These are phyloP conservation scores for Closterium sp. DNA, from an alignment of 139 green algal genomes.

Conservation along the genomic window DNA sequence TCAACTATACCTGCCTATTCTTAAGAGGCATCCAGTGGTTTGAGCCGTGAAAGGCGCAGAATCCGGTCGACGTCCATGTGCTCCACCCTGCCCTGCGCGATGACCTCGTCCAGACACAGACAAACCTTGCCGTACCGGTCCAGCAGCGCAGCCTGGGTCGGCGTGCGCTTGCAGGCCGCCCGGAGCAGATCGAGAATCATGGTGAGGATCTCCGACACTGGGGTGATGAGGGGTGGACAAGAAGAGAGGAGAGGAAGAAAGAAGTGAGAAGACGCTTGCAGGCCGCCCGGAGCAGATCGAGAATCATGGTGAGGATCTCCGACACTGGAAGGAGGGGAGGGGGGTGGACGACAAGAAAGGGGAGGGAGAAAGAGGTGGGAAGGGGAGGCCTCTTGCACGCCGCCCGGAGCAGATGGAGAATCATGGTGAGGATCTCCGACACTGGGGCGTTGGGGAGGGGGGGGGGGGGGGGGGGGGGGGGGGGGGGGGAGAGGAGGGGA, in stretches of 20 bases:
- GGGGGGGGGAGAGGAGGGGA: background rate
- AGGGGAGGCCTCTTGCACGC: too few relatives aligned
- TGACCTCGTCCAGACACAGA: slow-evolving; percentile 12
- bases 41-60: background rate
- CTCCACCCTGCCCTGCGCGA: slow-evolving; percentile 3
- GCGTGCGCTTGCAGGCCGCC: background rate
- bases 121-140: slow-evolving; percentile 17
- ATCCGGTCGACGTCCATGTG: slow-evolving; percentile 4
- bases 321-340: background rate
- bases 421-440: background rate
- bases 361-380: background rate
- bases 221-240: too few relatives aligned
- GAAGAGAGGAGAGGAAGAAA: too few relatives aligned
- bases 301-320: background rate
- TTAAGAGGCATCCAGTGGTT: background rate
- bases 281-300: background rate
- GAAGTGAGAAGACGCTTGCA: background rate
- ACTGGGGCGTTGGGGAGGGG: too few relatives aligned
- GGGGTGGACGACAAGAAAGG: background rate
- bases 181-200: background rate
- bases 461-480: background rate
- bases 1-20: too few relatives aligned
- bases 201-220: background rate
- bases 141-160: background rate
- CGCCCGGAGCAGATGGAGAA: background rate